Conservation (phyloP, 441 rosid species). For the Jatropha multifida region DNA sequence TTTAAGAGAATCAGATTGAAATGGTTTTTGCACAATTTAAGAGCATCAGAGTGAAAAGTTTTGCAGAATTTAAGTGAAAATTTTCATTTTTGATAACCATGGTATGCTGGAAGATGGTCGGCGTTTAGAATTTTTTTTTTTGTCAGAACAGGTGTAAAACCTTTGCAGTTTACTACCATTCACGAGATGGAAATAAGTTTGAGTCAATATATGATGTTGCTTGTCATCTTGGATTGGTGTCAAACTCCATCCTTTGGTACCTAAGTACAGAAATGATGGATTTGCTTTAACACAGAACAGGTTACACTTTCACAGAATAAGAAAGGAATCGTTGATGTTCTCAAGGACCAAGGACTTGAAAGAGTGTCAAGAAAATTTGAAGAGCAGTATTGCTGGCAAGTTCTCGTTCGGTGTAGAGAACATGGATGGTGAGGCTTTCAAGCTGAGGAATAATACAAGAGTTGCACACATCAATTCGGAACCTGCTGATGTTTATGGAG, state of each 20-base stretch:
- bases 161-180: conserved; percentile 34
- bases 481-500: conserved; percentile 23
- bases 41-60: conserved; percentile 35
- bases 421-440: conserved; percentile 25
- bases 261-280: conserved; percentile 28
- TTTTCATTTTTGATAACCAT: conserved; percentile 30
- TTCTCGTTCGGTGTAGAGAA: conserved; percentile 25
- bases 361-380: conserved; percentile 32
- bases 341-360: conserved; percentile 31
- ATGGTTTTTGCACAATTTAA: conserved; percentile 23
- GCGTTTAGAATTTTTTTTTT: conserved; percentile 35
- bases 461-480: conserved; percentile 22
- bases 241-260: conserved; percentile 31
- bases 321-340: conserved; percentile 33
- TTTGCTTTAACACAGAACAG: conserved; percentile 32
- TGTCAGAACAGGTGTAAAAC: conserved; percentile 34
- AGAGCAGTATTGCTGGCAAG: conserved; percentile 25
- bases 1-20: conserved; percentile 33
- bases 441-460: conserved; percentile 21
- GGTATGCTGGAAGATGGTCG: conserved; percentile 41
- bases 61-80: conserved; percentile 36
- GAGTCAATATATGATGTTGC: conserved; percentile 49
- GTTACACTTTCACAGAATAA: conserved; percentile 28
- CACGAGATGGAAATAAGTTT: conserved; percentile 44
- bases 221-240: conserved; percentile 40